phyloP scores from a whole-genome alignment of 768 basidiomycete species.

The Crassisporium funariophilum region DNA sequence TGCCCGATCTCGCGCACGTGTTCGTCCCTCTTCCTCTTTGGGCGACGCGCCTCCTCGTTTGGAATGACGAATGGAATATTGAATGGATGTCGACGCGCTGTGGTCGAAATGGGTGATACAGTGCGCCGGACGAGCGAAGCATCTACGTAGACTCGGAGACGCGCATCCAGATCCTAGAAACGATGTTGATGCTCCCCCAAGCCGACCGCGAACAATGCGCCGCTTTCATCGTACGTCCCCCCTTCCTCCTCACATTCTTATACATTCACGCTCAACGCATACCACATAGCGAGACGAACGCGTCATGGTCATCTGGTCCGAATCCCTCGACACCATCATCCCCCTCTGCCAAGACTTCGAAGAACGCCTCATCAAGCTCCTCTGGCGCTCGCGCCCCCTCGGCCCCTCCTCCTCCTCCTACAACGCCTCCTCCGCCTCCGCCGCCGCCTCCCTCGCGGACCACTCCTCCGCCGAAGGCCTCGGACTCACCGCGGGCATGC shows the following conservation, averaged over 20 bases:
- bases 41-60: too few relatives aligned
- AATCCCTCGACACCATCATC: slow-evolving; percentile 77
- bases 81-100: too few relatives aligned
- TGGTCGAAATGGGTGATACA: too few relatives aligned
- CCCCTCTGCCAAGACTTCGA: slow-evolving; percentile 75
- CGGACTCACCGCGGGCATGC: neutral
- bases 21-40: too few relatives aligned
- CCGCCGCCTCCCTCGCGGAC: slow-evolving; percentile 3
- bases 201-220: slow-evolving; percentile 88
- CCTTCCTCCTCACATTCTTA: neutral
- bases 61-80: neutral
- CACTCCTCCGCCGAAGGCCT: slow-evolving; percentile 8
- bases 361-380: slow-evolving; percentile 75
- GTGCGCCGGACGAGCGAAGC: slow-evolving; percentile 54
- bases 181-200: slow-evolving; percentile 72
- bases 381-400: slow-evolving; percentile 60
- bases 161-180: slow-evolving; percentile 83
- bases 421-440: slow-evolving; percentile 10
- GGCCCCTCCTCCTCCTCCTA: slow-evolving; percentile 8
- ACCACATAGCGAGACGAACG: slow-evolving; percentile 71
- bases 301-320: slow-evolving; percentile 84
- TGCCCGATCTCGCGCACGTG: too few relatives aligned
- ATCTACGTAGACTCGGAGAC: slow-evolving; percentile 81
- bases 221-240: slow-evolving; percentile 74
- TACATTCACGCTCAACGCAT: neutral